A percentile compares a stretch with the other conserved stretches of the same genome.
phyloP scores from a whole-genome alignment of 306 rosid genomes.

The Vigna reflexopilosa region DNA sequence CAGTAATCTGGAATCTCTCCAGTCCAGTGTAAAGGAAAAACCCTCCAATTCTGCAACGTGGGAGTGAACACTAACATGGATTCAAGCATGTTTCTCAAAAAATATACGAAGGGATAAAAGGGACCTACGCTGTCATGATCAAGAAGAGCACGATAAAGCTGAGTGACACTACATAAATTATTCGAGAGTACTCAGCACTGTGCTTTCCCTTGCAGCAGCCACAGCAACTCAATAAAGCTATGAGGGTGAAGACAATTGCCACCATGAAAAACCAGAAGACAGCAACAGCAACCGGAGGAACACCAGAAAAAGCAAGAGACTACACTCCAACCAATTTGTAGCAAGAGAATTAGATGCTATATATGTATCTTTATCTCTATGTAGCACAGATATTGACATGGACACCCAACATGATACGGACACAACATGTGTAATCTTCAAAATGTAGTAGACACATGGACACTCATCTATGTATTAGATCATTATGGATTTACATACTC shows the following conservation, averaged over 20 bases:
- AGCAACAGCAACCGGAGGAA: constrained; percentile 45
- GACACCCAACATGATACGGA: too few relatives aligned
- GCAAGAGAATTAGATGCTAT: background rate
- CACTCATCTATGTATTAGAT: too few relatives aligned
- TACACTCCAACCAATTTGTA: constrained; percentile 28
- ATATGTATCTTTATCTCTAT: too few relatives aligned
- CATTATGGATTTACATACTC: too few relatives aligned
- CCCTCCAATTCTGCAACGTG: constrained; percentile 37
- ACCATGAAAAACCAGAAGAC: constrained; percentile 47
- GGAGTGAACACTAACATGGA: background rate
- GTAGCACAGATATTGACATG: too few relatives aligned
- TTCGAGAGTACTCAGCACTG: constrained; percentile 42
- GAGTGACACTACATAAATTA: constrained; percentile 47
- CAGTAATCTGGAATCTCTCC: constrained; percentile 17
- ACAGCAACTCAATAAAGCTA: constrained; percentile 27
- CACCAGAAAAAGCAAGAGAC: constrained; percentile 58
- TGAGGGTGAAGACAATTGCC: constrained; percentile 29
- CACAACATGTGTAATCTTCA: too few relatives aligned
- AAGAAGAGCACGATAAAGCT: constrained; percentile 50
- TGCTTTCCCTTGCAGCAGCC: constrained; percentile 42
- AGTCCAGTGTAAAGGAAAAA: constrained; percentile 33
- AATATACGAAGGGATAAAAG: background rate
- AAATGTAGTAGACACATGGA: too few relatives aligned
- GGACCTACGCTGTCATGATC: constrained; percentile 53
- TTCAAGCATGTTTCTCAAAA: background rate